phyloP scores from a whole-genome alignment of 768 basidiomycete species.

The Kwoniella sp. region DNA sequence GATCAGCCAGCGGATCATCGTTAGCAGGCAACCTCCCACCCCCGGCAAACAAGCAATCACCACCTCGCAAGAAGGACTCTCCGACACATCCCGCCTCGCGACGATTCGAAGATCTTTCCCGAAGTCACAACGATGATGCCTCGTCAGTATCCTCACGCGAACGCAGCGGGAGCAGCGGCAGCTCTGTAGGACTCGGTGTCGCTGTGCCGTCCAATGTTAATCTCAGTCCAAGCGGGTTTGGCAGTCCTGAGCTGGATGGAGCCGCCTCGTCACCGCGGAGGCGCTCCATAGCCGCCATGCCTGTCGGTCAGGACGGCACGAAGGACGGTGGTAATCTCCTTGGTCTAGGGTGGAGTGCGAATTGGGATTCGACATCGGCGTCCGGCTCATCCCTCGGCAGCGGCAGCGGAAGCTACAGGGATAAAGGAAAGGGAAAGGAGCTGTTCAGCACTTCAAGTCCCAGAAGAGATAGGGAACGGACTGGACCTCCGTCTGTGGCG shows the following conservation, averaged over 20 bases:
- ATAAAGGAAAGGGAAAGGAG: slow-evolving; percentile 39
- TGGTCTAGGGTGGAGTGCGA: slow-evolving; percentile 28
- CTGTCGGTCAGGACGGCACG: slow-evolving; percentile 2
- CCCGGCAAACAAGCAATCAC: slow-evolving; percentile 13
- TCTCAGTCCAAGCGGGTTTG: slow-evolving; percentile 32
- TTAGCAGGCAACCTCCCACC: slow-evolving; percentile 19
- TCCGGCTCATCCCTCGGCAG: slow-evolving; percentile 23
- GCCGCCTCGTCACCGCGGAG: slow-evolving; percentile 11
- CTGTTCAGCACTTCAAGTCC: slow-evolving; percentile 33
- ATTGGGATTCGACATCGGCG: slow-evolving; percentile 23
- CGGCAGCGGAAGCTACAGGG: slow-evolving; percentile 15
- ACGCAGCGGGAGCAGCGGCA: slow-evolving; percentile 19
- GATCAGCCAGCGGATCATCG: slow-evolving; percentile 24
- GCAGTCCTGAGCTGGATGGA: slow-evolving; percentile 28
- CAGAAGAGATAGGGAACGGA: slow-evolving; percentile 27
- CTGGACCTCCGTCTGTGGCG: slow-evolving; percentile 12
- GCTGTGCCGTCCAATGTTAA: neutral
- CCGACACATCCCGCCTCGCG: slow-evolving; percentile 13
- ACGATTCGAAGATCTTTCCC: slow-evolving; percentile 6
- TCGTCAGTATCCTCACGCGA: slow-evolving; percentile 7
- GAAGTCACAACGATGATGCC: slow-evolving; percentile 1
- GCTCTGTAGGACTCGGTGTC: slow-evolving; percentile 16
- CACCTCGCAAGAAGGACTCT: slow-evolving; percentile 14
- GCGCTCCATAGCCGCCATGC: slow-evolving; percentile 3
- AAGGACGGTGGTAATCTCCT: slow-evolving; percentile 33